Evolutionary conservation across 495 filamentous ascomycete species (phyloP), one percentile per base, ranked within the genome.

Genomic region (Daldinia childiae): DNA sequence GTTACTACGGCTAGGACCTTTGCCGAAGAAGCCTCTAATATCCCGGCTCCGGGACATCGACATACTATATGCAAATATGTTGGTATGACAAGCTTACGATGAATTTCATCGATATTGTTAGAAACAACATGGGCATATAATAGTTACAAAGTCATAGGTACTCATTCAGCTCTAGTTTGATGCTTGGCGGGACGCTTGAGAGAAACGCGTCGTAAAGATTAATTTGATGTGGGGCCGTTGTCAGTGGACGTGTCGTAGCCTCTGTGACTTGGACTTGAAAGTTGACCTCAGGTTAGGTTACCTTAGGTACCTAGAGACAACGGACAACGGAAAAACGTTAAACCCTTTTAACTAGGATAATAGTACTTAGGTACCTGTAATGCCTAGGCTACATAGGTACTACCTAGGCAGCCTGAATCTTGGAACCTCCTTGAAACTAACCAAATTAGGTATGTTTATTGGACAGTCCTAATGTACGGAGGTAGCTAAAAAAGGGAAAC

Each of bases 11-110:
- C 48, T 36, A 38, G 58, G 52, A 60, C 65, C 56, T 64, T 68
- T 78, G 19, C 39, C 58, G 72, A 80, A 80, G 66, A 80, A 80
- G 41, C 77, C 76, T 45, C 73, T 75, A 29, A 80, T 80, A 61
- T 78, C 72, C n/a, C 57, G 30, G 57, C 73, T 79, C 50, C 70
- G 61, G 62, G 66, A 68, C 71, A 69, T 73, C 19, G 36, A 72
- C 12, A 38, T 52, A n/a, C 24, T 50, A 43, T 62, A 62, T 51
- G 30, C 27, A 32, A 14, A 30, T 38, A 3, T 24, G 43, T 48
- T 15, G 43, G 9, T 48, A 48, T 9, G 9, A 48, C 9, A 48
- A 48, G 19, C 19, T 21, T 48, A 48, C 19, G 43, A 48, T 48
- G 19, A 19, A 24, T 57, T 32, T 57, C 30, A 57, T 38, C 30